A percentile compares a stretch with the other conserved stretches of the same genome.
phyloP scores from a whole-genome alignment of 306 rosid genomes.

The Ceratonia siliqua region DNA sequence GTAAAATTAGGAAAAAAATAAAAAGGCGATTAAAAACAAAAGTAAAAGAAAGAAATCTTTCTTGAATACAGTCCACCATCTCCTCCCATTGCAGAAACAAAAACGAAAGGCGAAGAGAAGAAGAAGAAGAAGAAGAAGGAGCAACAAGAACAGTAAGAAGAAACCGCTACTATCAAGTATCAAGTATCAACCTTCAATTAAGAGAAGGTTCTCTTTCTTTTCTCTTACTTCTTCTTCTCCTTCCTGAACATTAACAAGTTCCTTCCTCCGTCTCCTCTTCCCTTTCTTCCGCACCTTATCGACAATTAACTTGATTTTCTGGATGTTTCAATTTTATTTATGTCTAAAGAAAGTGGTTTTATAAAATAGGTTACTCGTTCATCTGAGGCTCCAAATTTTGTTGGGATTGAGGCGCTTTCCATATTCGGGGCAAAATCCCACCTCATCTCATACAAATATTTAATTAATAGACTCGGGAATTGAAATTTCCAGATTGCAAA shows the following conservation, averaged over 20 bases:
- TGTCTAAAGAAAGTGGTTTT: not conserved
- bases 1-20: not conserved
- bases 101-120: constrained; percentile 33
- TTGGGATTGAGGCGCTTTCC: not conserved
- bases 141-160: constrained; percentile 38
- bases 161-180: constrained; percentile 22
- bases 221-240: not conserved
- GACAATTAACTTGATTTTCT: constrained; percentile 21
- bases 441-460: constrained; percentile 28
- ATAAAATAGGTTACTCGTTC: not conserved
- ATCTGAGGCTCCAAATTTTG: constrained; percentile 7
- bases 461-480: constrained; percentile 23
- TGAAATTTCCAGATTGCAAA: constrained; percentile 27
- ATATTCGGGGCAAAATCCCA: not conserved
- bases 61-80: constrained; percentile 48
- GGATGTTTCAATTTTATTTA: constrained; percentile 21
- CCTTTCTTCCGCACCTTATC: constrained; percentile 14
- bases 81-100: constrained; percentile 43
- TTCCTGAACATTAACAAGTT: not conserved
- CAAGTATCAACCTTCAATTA: not conserved
- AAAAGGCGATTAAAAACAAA: not conserved
- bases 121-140: not conserved
- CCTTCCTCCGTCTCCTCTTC: not conserved
- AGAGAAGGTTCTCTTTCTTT: constrained; percentile 46
- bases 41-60: constrained; percentile 1